Evolutionary conservation across 2,329 filamentous ascomycete species (phyloP), one percentile per base, ranked within the genome.

Genomic region (Fusarium annulatum): DNA sequence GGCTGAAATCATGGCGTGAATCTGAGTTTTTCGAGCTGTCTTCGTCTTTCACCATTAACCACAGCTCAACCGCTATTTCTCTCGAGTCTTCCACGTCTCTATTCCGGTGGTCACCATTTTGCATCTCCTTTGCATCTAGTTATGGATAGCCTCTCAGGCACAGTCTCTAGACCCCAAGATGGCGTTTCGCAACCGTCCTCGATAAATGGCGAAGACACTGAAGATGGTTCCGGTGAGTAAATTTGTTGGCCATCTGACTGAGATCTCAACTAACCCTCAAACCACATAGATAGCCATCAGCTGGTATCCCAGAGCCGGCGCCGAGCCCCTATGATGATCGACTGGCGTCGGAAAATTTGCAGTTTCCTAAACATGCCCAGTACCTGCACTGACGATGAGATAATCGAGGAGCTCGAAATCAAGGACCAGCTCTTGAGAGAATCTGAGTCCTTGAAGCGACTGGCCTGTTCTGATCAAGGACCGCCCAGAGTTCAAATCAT

Each of bases 41-140:
- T 15, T 21, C 0, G 0, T 46, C 18, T 4, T 21, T 10, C 5
- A 46, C 18, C 2, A 10, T 28, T 4, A 10, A 15, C 3, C 0
- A 4, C 5, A 2, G 4, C 12, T 10, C 5, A 21, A 10, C 0
- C 0, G 7, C 5, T 19, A 21, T 19, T 9, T 21, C 8, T 4
- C 1, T 7, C 7, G 3, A 8, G 0, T 12, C 10, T 15, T 7
- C 19, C n/a, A n/a, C n/a, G n/a, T n/a, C n/a, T n/a, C n/a, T n/a
- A n/a, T n/a, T n/a, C n/a, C n/a, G n/a, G n/a, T n/a, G n/a, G n/a
- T n/a, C n/a, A n/a, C n/a, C n/a, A n/a, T n/a, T n/a, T n/a, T 46
- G 5, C 5, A 15, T 46, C 8, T 21, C 0, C 15, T 46, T 10
- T 28, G 0, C 23, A 14, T 12, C 10, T 2, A 28, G 3, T 3